Evolutionary conservation across 1,139 yeast species (phyloP).

Genomic region (Debaryomycetaceae sp.): DNA sequence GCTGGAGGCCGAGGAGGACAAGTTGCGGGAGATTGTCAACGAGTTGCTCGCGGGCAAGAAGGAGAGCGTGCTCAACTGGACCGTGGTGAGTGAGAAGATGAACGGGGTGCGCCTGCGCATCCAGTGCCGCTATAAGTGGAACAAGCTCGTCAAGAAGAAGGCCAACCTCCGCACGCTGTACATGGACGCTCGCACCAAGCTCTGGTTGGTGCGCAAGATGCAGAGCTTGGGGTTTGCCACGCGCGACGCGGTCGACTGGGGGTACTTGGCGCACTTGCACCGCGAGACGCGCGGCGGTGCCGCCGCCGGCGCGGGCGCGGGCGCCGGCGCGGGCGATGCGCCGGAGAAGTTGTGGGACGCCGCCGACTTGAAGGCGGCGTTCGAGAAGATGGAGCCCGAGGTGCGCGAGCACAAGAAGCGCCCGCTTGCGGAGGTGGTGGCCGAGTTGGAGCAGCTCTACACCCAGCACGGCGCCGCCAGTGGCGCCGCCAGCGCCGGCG

Average conservation of each 20-base stretch:
- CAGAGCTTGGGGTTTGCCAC: conserved; percentile 45
- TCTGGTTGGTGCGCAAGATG: conserved; percentile 54
- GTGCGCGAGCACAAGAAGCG: conserved; percentile 27
- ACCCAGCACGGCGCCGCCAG: conserved; percentile 4
- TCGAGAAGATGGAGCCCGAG: conserved; percentile 30
- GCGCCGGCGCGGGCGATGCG: conserved; percentile 2
- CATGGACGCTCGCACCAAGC: conserved; percentile 47
- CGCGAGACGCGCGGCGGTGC: conserved; percentile 2
- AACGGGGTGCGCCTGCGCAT: conserved; percentile 84
- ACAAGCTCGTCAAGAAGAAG: conserved; percentile 64
- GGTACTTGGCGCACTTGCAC: conserved; percentile 15
- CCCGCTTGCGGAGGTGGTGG: conserved; percentile 20
- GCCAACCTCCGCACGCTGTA: conserved; percentile 46
- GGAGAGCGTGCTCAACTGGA: conserved; percentile 67
- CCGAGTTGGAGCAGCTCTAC: conserved; percentile 16
- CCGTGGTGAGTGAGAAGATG: conserved; percentile 83
- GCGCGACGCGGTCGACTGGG: conserved; percentile 63
- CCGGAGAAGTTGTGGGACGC: conserved; percentile 20
- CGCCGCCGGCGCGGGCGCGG: conserved; percentile 1
- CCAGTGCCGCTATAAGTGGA: conserved; percentile 95
- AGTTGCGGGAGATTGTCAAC: conserved; percentile 52
- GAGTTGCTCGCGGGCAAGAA: conserved; percentile 31
- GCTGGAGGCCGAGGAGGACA: conserved; percentile 68
- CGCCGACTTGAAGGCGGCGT: conserved; percentile 31
- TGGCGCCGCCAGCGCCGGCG: neutral